These are phyloP conservation scores for Quercus dentata DNA, from an alignment of 306 rosid genomes.

Conservation along the genomic window DNA sequence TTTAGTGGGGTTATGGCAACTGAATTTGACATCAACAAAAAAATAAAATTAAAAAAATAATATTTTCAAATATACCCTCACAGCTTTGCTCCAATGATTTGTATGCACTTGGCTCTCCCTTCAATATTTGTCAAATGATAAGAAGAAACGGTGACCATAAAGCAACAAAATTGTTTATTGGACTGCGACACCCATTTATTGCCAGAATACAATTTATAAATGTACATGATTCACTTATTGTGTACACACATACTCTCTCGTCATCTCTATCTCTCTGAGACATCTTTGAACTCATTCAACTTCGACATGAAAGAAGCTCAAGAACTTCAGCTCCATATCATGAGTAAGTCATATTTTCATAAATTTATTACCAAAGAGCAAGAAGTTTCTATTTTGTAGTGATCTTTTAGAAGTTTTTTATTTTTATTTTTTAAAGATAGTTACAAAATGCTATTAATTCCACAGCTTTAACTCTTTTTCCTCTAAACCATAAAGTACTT, in stretches of 20 bases:
- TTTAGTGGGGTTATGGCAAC: too few species aligned
- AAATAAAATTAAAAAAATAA: too few species aligned
- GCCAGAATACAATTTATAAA: background rate
- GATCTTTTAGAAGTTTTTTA: background rate
- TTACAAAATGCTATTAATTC: too few species aligned
- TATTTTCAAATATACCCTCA: too few species aligned
- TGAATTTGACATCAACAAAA: too few species aligned
- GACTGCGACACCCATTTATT: background rate
- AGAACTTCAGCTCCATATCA: conserved; percentile 15
- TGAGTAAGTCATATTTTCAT: background rate
- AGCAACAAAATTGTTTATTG: background rate
- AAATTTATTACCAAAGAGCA: background rate
- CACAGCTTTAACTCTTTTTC: rapidly evolving
- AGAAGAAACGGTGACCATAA: too few species aligned
- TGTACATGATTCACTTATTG: background rate
- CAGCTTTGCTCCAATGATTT: too few species aligned
- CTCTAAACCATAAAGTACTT: too few species aligned
- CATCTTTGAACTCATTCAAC: background rate
- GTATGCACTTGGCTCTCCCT: too few species aligned
- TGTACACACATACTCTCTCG: background rate
- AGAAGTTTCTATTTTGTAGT: too few species aligned
- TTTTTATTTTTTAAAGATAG: background rate
- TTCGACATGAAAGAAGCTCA: conserved; percentile 17
- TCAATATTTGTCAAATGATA: too few species aligned
- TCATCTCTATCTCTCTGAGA: background rate